A percentile compares a stretch with the other conserved stretches of the same genome.
phyloP scores from a whole-genome alignment of 805 yeast species.

The Pichia sporocuriosa region DNA sequence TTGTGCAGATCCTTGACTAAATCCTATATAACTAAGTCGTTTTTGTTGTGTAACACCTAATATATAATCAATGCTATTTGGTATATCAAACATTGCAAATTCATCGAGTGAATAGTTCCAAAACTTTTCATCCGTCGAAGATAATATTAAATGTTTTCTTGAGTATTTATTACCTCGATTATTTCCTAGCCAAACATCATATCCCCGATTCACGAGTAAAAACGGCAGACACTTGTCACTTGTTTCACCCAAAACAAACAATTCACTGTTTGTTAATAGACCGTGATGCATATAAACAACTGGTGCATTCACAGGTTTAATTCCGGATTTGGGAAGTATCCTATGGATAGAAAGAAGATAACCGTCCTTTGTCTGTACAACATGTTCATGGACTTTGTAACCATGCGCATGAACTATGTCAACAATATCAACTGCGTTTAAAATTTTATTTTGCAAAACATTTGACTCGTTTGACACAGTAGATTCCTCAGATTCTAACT shows the following conservation, averaged over 20 bases:
- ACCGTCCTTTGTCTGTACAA: constrained; percentile 72
- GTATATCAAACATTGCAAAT: constrained; percentile 86
- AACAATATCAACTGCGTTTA: constrained; percentile 26
- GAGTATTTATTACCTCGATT: constrained; percentile 90
- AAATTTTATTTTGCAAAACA: constrained; percentile 14
- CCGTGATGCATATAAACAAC: constrained; percentile 89
- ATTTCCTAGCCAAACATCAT: constrained; percentile 93
- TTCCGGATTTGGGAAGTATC: constrained; percentile 31
- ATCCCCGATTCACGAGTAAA: constrained; percentile 68
- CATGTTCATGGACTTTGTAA: constrained; percentile 66
- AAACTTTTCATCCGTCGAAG: constrained; percentile 41
- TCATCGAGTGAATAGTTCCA: constrained; percentile 94
- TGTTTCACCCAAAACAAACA: constrained; percentile 43
- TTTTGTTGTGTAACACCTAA: constrained; percentile 40
- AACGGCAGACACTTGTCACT: constrained; percentile 55
- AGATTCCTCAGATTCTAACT: background rate
- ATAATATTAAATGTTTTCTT: constrained; percentile 55
- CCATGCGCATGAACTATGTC: constrained; percentile 39
- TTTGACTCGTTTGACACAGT: background rate
- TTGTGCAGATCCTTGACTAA: constrained; percentile 92
- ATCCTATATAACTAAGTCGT: constrained; percentile 69
- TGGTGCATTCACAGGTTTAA: constrained; percentile 5
- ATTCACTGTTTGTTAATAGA: constrained; percentile 75
- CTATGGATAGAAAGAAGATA: constrained; percentile 75
- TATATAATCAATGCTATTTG: constrained; percentile 72